phyloP scores from a whole-genome alignment of 2,329 filamentous ascomycete genomes.

The Bipolaris bicolor region DNA sequence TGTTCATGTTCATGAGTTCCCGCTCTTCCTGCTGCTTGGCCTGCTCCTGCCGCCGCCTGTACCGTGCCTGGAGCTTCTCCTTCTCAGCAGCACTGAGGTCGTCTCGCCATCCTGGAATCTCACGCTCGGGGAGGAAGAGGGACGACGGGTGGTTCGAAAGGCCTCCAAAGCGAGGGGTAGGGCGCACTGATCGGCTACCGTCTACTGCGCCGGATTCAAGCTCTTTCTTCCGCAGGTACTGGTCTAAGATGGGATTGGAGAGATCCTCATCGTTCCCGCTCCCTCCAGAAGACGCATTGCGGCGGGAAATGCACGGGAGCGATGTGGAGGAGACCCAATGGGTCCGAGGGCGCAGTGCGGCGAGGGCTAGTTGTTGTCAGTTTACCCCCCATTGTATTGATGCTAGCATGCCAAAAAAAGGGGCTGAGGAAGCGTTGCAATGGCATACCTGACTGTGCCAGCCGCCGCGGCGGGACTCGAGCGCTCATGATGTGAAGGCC shows the following conservation, averaged over 20 bases:
- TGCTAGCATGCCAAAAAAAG: not conserved
- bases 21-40: constrained; percentile 40
- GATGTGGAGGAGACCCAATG: constrained; percentile 19
- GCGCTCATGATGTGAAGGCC: constrained; percentile 64
- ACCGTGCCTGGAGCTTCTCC: constrained; percentile 17
- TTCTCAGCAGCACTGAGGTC: constrained; percentile 26
- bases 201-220: constrained; percentile 5
- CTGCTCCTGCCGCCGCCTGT: constrained; percentile 15
- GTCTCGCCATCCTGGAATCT: constrained; percentile 34
- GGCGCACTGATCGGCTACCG: constrained; percentile 8
- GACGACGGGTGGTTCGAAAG: constrained; percentile 26
- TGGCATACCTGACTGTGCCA: constrained; percentile 64
- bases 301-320: constrained; percentile 25
- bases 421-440: not conserved
- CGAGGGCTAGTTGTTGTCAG: constrained; percentile 30
- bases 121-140: constrained; percentile 33
- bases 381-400: not conserved
- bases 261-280: constrained; percentile 26
- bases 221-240: constrained; percentile 51
- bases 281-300: constrained; percentile 21
- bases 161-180: constrained; percentile 24
- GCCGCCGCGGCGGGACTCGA: constrained; percentile 66
- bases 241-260: constrained; percentile 67
- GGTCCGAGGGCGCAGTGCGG: constrained; percentile 28
- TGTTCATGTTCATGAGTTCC: constrained; percentile 61